Conservation (phyloP, 257 asterid species). For the Henckelia pumila region DNA sequence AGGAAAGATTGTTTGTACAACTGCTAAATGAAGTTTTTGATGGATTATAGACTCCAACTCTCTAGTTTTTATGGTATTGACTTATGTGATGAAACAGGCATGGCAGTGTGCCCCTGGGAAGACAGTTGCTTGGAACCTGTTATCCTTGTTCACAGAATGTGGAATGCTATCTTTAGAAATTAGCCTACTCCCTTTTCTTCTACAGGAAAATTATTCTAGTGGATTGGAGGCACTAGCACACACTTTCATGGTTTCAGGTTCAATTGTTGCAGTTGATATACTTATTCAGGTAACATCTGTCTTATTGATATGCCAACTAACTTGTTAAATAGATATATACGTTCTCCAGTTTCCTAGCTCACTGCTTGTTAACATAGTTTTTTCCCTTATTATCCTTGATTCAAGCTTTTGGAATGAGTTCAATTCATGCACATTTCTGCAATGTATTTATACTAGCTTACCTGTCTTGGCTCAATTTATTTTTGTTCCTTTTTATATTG, state of each 20-base stretch:
- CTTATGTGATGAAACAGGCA: conserved; percentile 41
- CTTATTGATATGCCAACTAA: conserved; percentile 7
- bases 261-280: conserved; percentile 67
- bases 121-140: conserved; percentile 68
- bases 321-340: not conserved
- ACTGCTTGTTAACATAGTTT: not conserved
- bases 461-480: not conserved
- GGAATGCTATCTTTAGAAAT: conserved; percentile 75
- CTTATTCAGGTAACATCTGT: conserved; percentile 67
- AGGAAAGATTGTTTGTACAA: not conserved
- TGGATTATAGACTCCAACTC: conserved; percentile 3
- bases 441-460: conserved; percentile 3
- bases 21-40: not conserved
- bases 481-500: not conserved
- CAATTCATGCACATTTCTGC: not conserved
- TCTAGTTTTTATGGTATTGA: conserved; percentile 1
- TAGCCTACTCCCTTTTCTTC: conserved; percentile 77
- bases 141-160: conserved; percentile 66
- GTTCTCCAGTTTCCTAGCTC: not conserved
- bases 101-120: conserved; percentile 85
- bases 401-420: conserved; percentile 1
- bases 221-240: conserved; percentile 85
- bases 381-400: not conserved
- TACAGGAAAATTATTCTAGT: conserved; percentile 72
- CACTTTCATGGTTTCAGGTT: conserved; percentile 72